phyloP scores from a whole-genome alignment of 2,329 filamentous ascomycete species.

The Penicillium sp. region DNA sequence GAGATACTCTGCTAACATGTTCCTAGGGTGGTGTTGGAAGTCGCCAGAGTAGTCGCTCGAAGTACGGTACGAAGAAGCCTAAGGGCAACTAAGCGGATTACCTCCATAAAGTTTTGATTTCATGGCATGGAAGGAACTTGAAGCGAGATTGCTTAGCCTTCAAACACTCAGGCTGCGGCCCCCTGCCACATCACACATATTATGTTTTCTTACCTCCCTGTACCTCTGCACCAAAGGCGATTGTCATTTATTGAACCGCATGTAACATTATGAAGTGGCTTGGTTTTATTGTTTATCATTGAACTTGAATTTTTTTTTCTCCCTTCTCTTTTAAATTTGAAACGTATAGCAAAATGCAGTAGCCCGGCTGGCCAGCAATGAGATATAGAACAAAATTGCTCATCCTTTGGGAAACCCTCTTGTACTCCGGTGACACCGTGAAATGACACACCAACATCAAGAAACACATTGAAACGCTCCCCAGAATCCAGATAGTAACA shows the following conservation, averaged over 20 bases:
- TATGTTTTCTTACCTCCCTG: conserved; percentile 2
- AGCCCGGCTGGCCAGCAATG: not conserved
- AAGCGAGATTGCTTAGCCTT: not conserved
- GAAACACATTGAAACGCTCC: conserved; percentile 13
- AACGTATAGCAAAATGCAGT: conserved; percentile 6
- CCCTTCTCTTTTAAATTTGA: not conserved
- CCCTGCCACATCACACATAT: not conserved
- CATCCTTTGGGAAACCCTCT: conserved; percentile 11
- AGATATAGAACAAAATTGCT: conserved; percentile 17
- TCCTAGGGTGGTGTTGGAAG: conserved; percentile 84
- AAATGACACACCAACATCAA: too few relatives aligned
- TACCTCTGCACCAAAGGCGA: conserved; percentile 18
- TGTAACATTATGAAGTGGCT: conserved; percentile 23
- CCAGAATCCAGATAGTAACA: conserved; percentile 21
- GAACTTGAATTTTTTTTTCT: conserved; percentile 1
- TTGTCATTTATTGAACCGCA: conserved; percentile 16
- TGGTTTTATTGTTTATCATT: conserved; percentile 1
- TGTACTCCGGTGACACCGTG: conserved; percentile 25
- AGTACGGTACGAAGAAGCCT: conserved; percentile 98
- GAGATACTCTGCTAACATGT: conserved; percentile 30
- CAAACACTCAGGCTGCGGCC: not conserved
- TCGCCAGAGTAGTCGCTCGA: conserved; percentile 82
- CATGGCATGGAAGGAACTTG: not conserved
- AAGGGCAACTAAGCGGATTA: conserved; percentile 66
- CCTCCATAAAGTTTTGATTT: not conserved